A percentile compares a stretch with the other conserved stretches of the same genome.
phyloP scores from a whole-genome alignment of 306 rosid genomes.

The Gynostemma pentaphyllum region DNA sequence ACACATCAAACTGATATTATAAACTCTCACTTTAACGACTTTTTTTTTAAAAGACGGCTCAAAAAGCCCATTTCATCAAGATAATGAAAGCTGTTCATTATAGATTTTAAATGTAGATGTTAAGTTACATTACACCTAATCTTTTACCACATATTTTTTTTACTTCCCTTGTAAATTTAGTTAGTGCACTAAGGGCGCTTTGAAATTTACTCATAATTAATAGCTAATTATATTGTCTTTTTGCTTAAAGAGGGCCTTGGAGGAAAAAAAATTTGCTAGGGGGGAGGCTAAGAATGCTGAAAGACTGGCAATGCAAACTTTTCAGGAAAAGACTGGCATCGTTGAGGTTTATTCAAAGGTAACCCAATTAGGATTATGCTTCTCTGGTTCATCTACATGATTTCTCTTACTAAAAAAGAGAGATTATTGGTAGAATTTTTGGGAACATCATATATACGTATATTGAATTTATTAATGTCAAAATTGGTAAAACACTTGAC shows the following conservation, averaged over 20 bases:
- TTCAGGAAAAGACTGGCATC: slow-evolving; percentile 49
- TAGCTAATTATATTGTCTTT: neutral
- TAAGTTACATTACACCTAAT: neutral
- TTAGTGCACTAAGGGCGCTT: neutral
- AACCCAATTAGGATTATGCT: slow-evolving; percentile 4
- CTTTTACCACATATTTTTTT: neutral
- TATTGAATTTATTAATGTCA: too few species aligned
- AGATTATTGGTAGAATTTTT: too few species aligned
- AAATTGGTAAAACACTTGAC: too few species aligned
- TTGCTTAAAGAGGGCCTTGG: slow-evolving; percentile 62
- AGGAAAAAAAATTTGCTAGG: slow-evolving; percentile 59
- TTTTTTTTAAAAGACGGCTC: too few species aligned
- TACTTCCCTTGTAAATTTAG: neutral
- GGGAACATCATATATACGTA: too few species aligned
- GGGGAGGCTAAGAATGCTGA: slow-evolving; percentile 66
- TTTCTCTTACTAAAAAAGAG: too few species aligned
- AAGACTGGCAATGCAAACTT: slow-evolving; percentile 64
- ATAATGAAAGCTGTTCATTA: neutral
- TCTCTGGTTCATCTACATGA: neutral
- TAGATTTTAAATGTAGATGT: neutral
- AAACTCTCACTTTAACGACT: too few species aligned
- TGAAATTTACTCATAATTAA: neutral
- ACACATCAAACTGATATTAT: too few species aligned
- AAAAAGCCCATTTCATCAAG: too few species aligned
- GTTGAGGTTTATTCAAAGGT: slow-evolving; percentile 76